Conservation (phyloP, 148 eudicot species). For the Suaeda aralocaspica region DNA sequence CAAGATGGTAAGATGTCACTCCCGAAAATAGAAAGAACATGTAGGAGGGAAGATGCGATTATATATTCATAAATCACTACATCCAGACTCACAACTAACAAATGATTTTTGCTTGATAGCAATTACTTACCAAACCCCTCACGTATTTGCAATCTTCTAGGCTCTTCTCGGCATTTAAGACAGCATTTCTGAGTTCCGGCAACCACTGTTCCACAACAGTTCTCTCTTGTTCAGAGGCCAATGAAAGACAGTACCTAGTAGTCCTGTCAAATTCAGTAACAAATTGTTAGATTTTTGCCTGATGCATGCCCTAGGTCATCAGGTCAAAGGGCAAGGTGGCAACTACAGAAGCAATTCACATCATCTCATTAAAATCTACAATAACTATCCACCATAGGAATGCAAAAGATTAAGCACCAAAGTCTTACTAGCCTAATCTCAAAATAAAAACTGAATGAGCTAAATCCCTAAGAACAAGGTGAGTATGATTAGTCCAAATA, state of each 20-base stretch:
- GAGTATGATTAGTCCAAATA: no score
- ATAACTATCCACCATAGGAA: no score
- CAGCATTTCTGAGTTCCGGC: conserved; percentile 69
- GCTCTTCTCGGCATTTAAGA: conserved; percentile 68
- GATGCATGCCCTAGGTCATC: not conserved
- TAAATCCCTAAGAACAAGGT: not conserved
- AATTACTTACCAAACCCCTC: conserved; percentile 75
- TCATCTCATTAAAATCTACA: no score
- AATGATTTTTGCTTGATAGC: not conserved
- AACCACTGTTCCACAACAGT: conserved; percentile 73
- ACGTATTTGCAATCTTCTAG: conserved; percentile 82
- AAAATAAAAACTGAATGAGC: no score
- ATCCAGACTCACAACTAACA: not conserved
- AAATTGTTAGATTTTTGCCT: not conserved
- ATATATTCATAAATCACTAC: not conserved
- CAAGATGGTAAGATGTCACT: no score
- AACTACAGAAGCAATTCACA: not conserved
- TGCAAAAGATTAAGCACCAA: no score
- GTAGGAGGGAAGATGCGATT: not conserved
- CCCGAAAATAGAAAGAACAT: not conserved
- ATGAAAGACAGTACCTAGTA: conserved; percentile 68
- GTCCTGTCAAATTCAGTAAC: conserved; percentile 56
- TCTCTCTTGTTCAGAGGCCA: conserved; percentile 95
- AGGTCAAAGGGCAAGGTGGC: not conserved
- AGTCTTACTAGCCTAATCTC: no score